Base-by-base conservation (phyloP, 306 rosid species). In the Vigna nakashimae region DNA sequence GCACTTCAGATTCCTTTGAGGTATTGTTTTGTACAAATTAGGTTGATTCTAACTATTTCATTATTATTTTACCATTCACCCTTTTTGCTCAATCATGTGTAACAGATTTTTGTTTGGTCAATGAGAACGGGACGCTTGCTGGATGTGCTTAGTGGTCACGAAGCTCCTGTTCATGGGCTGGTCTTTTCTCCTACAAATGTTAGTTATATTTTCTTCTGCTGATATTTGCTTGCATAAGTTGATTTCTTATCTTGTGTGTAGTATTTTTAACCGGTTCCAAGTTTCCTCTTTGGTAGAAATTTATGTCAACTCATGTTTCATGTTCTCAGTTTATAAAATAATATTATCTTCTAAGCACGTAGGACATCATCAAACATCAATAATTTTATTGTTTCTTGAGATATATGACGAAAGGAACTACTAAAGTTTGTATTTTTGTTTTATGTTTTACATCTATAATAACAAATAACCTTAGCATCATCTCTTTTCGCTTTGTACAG, bases 131-230 rank as follows among this genome's bases (percentile, higher is more conserved):
- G 96, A n/a, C 90, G 90, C 13, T 82, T 92, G 83, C 84, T 89
- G 91, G 98, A 92, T 64, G 79, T 87, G 64, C 97, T 95, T 49
- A 92, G 99, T 63, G 94, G 98, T 78, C 99, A 95, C 75, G 99
- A 90, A 87, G 98, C 97, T 64, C 98, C 97, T 75, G 99, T 95
- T 75, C 98, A 92, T 79, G 98, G 94, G 46, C 81, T 95, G 83
- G 78, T 79, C 79, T 95, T 95, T 86, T 95, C 99, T 86, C 98
- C 99, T 48, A 84, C 92, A 77, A 92, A 84, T 87, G 99, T 94
- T 78, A 89, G 98, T 89, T 69, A 24, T 40, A 51, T 26, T 65
- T 24, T 67, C 18, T n/a, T 43, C 10, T 22, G 16, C 56, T 43
- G n/a, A 16, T 67, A 42, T 28, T 48, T 74, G 20, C 55, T 71